Conservation (phyloP, 257 asterid genomes). For the Buddleja alternifolia region DNA sequence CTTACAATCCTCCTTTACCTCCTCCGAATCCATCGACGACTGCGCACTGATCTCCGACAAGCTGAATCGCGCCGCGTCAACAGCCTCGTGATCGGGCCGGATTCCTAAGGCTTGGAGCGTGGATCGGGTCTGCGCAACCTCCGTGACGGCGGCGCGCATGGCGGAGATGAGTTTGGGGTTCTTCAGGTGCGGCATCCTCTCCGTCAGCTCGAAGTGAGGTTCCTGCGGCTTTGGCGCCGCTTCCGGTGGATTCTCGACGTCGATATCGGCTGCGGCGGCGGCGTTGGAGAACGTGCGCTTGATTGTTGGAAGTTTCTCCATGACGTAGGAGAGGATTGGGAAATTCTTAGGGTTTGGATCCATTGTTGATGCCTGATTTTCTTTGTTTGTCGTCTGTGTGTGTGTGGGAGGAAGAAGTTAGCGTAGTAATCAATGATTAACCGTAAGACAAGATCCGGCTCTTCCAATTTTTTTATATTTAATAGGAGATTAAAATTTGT, state of each 20-base stretch:
- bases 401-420: no score
- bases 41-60: conserved; percentile 60
- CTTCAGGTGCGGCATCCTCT: conserved; percentile 79
- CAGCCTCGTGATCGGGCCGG: conserved; percentile 91
- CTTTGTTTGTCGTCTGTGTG: no score
- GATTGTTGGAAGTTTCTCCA: conserved; percentile 72
- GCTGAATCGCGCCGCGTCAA: conserved; percentile 66
- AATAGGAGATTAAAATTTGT: no score
- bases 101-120: conserved; percentile 64
- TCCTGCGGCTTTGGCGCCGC: conserved; percentile 36
- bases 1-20: conserved; percentile 46
- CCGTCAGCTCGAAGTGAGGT: conserved; percentile 87
- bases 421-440: no score
- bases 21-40: conserved; percentile 44
- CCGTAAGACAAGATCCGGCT: no score
- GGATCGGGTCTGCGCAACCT: conserved; percentile 79
- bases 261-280: conserved; percentile 44
- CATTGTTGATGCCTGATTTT: conserved; percentile 31
- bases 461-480: no score
- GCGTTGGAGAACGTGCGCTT: conserved; percentile 45
- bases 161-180: conserved; percentile 66
- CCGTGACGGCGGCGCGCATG: conserved; percentile 78
- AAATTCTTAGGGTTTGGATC: conserved; percentile 82
- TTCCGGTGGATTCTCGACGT: conserved; percentile 69
- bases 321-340: conserved; percentile 88